Base-by-base conservation (phyloP, 257 asterid species). In the Capsicum pubescens region DNA sequence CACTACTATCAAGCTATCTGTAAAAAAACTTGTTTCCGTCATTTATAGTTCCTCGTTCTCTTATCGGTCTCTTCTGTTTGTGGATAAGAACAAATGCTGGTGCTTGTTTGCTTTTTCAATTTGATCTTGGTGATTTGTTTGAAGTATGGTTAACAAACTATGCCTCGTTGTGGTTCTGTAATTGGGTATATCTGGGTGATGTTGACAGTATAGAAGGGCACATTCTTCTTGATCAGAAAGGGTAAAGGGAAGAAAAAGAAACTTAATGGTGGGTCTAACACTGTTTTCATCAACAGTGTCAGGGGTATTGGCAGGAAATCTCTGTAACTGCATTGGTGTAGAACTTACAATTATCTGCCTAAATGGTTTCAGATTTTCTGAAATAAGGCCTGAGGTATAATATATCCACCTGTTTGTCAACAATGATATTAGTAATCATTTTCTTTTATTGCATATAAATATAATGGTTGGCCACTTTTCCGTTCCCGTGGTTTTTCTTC, bases 181-280 rank as follows among this genome's bases (percentile, higher is more conserved):
- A 7, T 50, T 76, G 61, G 61, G 81, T 52, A 12, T 76, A 21
- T 26, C 81, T 50, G 52, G 52, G 61, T 52, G 81, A 76, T 8
- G 13, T 52, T 39, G 48, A 50, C 14, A 36, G 60, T 21, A 13
- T 74, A 76, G 21, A 52, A 13, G 13, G 21, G 21, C 11, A 7
- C 42, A 12, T 21, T 52, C 61, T 52, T 50, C 63, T 76, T 76
- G 44, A 19, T 19, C 80, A 21, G 60, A 48, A 74, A 76, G 48
- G 61, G 48, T 76, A 52, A 52, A 26, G 63, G 63, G 46, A 76
- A 76, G 81, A 76, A 52, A 76, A 76, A 76, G 63, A 52, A 76
- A 76, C n/a, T 8, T 26, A 52, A 21, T 52, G 46, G 48, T 19
- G 13, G 46, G 26, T 76, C 42, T 54, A 74, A 74, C 11, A 48